These are phyloP conservation scores for Metschnikowia baotianmanensis DNA, from an alignment of 805 yeast species.

Conservation along the genomic window DNA sequence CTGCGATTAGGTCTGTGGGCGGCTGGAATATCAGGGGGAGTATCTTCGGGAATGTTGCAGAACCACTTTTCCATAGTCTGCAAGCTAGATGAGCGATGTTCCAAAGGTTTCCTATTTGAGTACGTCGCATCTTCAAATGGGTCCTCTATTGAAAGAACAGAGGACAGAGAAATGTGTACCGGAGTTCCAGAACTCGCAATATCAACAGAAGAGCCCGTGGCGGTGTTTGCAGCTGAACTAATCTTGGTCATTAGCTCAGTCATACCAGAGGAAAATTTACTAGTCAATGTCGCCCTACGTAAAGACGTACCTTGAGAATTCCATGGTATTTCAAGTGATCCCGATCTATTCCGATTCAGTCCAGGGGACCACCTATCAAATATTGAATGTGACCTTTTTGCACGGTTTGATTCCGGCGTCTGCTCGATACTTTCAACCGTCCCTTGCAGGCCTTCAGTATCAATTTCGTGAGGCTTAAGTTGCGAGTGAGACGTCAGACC, in stretches of 20 bases:
- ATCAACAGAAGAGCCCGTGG: constrained; percentile 4
- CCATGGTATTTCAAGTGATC: constrained; percentile 28
- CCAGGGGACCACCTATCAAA: constrained; percentile 35
- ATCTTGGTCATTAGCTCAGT: constrained; percentile 43
- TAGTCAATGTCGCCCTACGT: constrained; percentile 13
- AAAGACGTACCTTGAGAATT: constrained; percentile 7
- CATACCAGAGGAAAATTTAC: constrained; percentile 41
- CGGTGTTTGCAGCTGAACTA: constrained; percentile 22
- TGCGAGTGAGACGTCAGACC: constrained; percentile 21
- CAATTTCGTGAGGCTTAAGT: constrained; percentile 4
- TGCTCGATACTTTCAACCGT: constrained; percentile 1
- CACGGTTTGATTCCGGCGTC: constrained; percentile 5
- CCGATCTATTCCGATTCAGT: constrained; percentile 38
- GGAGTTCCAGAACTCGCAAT: constrained; percentile 2
- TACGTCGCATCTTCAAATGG: constrained; percentile 14
- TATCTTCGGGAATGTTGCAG: constrained; percentile 27
- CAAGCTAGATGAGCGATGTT: constrained; percentile 37
- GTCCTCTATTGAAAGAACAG: constrained; percentile 34
- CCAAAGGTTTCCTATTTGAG: constrained; percentile 22
- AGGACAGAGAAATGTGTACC: constrained; percentile 25
- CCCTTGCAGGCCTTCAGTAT: constrained; percentile 4
- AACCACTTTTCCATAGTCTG: constrained; percentile 47
- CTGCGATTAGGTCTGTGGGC: constrained; percentile 8
- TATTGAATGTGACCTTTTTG: constrained; percentile 23
- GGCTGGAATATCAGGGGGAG: constrained; percentile 4